Base-by-base conservation (phyloP, 805 yeast genomes). In the Saccharomyces paradoxus region DNA sequence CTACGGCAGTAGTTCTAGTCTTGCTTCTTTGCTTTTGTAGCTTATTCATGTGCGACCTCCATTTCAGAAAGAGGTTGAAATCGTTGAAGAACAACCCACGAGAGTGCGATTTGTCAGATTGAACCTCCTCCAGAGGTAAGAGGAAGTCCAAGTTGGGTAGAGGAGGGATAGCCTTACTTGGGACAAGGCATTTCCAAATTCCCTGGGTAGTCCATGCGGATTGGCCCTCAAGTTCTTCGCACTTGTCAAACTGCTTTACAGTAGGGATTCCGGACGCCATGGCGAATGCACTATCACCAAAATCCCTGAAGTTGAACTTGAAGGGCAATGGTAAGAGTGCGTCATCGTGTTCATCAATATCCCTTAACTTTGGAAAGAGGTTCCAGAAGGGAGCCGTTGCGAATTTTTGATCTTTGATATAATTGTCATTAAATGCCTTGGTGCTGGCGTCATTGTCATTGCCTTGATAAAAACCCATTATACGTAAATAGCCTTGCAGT, bases 151-250 rank as follows among this genome's bases (percentile, higher is more conserved):
- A 61, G 17, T 68, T 60, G 47, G 58, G 56, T 74, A 50, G 69
- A 24, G 24, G 30, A 8, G 29, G 22, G 50, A 48, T 27, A 8
- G 50, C 24, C 14, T 48, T 27, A 71, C 63, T 76, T 12, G 96
- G 96, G 69, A 91, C 86, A 49, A 92, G 72, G 71, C 98, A 92
- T 65, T 91, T 80, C 97, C 97, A 92, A 68, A 83, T 80, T 0
- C 97, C 98, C 24, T 78, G 76, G 41, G 80, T 71, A 65, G 89
- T 95, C 97, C 97, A 92, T 12, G 82, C 83, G 0, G 89, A 80
- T 6, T 78, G 71, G 2, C 99, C 98, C 8, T 81, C 72, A 37
- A 77, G 71, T 22, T 79, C 79, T 57, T 78, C 61, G 69, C 98
- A 92, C 49, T 79, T 75, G 52, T 79, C 75, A 67, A 83, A 88